These are phyloP conservation scores for Beta corolliflora DNA, from an alignment of 179 eudicot species.

Conservation along the genomic window DNA sequence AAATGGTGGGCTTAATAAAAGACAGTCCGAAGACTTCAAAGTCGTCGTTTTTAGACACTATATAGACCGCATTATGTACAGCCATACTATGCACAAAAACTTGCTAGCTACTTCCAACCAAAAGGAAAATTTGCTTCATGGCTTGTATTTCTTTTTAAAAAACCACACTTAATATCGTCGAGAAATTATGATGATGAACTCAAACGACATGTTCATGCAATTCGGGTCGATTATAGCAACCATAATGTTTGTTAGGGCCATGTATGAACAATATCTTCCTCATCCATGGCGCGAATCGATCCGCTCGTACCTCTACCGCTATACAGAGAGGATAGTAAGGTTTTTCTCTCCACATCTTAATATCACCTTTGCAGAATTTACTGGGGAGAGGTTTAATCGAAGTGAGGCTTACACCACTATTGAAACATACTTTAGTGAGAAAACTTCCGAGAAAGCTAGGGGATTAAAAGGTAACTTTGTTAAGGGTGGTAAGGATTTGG, in stretches of 20 bases:
- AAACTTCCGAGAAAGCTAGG: constrained; percentile 44
- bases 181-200: constrained; percentile 3
- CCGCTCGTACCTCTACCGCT: constrained; percentile 16
- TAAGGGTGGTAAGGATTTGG: constrained; percentile 39
- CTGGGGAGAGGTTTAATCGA: constrained; percentile 40
- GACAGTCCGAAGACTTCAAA: no score
- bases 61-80: no score
- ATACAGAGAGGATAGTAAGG: constrained; percentile 24
- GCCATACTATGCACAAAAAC: no score
- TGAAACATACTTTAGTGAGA: constrained; percentile 49
- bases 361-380: constrained; percentile 58
- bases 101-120: no score
- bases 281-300: constrained; percentile 28
- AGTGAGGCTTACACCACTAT: constrained; percentile 51
- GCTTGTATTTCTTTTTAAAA: no score
- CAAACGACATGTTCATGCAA: constrained; percentile 24
- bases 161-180: background rate
- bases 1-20: no score
- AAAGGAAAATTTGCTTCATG: no score
- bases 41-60: no score
- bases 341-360: constrained; percentile 46
- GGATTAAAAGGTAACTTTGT: constrained; percentile 50
- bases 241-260: constrained; percentile 35
- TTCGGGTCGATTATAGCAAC: constrained; percentile 30
- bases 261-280: constrained; percentile 54